Percentiles rank a stretch among this genome's conserved stretches.
Conservation (phyloP, 257 asterid species). For the Dorcoceras hygrometricum region DNA sequence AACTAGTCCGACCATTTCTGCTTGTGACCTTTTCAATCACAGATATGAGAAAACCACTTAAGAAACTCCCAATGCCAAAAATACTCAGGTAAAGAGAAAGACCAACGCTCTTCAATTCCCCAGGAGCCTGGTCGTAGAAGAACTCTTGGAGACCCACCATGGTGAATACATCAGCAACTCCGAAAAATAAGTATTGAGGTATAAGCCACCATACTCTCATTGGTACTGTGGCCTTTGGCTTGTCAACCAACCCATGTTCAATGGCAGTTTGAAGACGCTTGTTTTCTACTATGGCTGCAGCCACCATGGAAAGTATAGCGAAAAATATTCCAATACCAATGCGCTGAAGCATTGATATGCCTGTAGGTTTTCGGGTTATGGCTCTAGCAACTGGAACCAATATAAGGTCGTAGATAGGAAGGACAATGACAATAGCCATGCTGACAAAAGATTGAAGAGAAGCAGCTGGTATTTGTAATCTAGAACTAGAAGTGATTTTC, state of each 20-base stretch:
- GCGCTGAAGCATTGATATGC: slow-evolving; percentile 40
- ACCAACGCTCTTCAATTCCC: slow-evolving; percentile 50
- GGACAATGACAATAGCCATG: slow-evolving; percentile 36
- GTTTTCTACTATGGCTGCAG: slow-evolving; percentile 36
- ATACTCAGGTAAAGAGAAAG: slow-evolving; percentile 53
- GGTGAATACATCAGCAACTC: slow-evolving; percentile 50
- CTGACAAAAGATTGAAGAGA: slow-evolving; percentile 43
- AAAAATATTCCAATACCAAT: slow-evolving; percentile 28
- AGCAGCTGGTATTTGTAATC: slow-evolving; percentile 53
- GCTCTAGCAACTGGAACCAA: slow-evolving; percentile 42
- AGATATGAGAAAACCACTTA: slow-evolving; percentile 58
- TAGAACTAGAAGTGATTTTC: slow-evolving; percentile 32
- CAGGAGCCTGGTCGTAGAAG: slow-evolving; percentile 65
- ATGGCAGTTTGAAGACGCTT: slow-evolving; percentile 34
- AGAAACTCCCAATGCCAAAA: slow-evolving; percentile 54
- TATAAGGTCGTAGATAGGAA: slow-evolving; percentile 53
- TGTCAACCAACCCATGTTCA: slow-evolving; percentile 28
- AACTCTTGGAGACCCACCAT: slow-evolving; percentile 65
- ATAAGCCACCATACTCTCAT: slow-evolving; percentile 52
- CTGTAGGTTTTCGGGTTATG: slow-evolving; percentile 31
- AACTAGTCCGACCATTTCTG: slow-evolving; percentile 37
- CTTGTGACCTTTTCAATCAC: slow-evolving; percentile 39
- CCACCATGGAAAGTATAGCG: slow-evolving; percentile 26
- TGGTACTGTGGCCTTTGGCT: slow-evolving; percentile 39
- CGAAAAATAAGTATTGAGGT: slow-evolving; percentile 49